Evolutionary conservation across 225 moss, liverwort and hornwort species (phyloP).

Genomic region (Bryoerythrophyllum caledonicum): DNA sequence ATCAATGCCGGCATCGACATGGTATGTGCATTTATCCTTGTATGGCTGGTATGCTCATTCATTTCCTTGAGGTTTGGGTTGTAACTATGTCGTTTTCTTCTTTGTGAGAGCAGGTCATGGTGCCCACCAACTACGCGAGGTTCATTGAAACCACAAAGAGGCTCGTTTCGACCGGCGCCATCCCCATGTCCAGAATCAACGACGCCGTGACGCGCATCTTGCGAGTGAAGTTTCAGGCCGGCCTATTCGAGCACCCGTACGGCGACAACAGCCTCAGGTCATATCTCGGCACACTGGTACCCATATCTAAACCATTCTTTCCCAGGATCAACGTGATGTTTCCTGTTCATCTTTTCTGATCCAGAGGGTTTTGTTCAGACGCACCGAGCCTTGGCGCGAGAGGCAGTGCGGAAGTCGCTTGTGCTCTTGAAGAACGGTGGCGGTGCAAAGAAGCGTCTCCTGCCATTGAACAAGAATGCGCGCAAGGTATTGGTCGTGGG

Average conservation of each 20-base stretch:
- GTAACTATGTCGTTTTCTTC: too few relatives aligned
- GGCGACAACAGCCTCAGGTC: constrained; percentile 36
- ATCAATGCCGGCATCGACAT: constrained; percentile 77
- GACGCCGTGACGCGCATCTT: constrained; percentile 86
- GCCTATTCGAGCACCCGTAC: constrained; percentile 78
- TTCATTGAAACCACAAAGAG: constrained; percentile 45
- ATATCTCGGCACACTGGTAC: constrained; percentile 53
- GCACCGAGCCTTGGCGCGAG: constrained; percentile 61
- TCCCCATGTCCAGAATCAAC: constrained; percentile 61
- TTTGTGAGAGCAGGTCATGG: constrained; percentile 65
- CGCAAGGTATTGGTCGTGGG: constrained; percentile 70
- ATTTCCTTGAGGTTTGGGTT: too few relatives aligned
- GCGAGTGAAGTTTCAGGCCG: constrained; percentile 77
- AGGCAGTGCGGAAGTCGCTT: constrained; percentile 84
- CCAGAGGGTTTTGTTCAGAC: constrained; percentile 31
- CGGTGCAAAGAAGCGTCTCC: constrained; percentile 47
- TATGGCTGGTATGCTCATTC: too few relatives aligned
- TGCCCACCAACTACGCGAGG: constrained; percentile 48
- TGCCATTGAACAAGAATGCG: constrained; percentile 62
- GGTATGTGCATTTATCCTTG: not conserved
- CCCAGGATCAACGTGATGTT: too few relatives aligned
- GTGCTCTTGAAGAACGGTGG: constrained; percentile 83
- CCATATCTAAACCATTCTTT: too few relatives aligned
- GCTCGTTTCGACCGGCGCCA: constrained; percentile 28
- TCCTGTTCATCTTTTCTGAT: too few relatives aligned